Conservation (phyloP, 2,329 filamentous ascomycete genomes). For the Sarocladiaceae sp. region DNA sequence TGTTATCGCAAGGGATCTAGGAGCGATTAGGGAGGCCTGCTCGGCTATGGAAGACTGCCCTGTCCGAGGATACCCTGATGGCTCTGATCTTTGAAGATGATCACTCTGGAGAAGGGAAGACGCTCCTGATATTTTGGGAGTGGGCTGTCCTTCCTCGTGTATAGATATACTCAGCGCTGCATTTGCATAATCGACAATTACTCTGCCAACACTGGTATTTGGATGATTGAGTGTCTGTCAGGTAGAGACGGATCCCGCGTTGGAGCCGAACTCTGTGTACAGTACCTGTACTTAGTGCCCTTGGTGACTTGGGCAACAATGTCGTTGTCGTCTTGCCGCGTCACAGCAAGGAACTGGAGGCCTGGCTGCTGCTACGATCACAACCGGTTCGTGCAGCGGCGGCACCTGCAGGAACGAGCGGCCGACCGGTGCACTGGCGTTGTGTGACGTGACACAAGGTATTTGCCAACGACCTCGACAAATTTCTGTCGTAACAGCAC, state of each 20-base stretch:
- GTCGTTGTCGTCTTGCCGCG: too few species aligned
- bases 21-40: background rate
- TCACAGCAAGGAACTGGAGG: too few species aligned
- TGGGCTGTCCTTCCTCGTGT: background rate
- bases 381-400: too few species aligned
- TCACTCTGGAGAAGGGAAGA: conserved; percentile 1
- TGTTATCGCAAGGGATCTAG: background rate
- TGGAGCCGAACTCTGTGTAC: too few species aligned
- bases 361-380: too few species aligned
- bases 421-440: too few species aligned
- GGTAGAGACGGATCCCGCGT: background rate
- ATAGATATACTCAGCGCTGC: conserved; percentile 10
- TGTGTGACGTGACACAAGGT: too few species aligned
- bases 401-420: too few species aligned
- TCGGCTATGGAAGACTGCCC: conserved; percentile 3
- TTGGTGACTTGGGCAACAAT: too few species aligned
- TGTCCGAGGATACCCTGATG: background rate
- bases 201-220: conserved; percentile 5
- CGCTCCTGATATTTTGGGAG: background rate
- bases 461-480: too few species aligned
- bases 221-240: background rate
- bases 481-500: too few species aligned
- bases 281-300: too few species aligned
- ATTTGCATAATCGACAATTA: conserved; percentile 6
- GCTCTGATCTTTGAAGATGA: background rate